A percentile compares a stretch with the other conserved stretches of the same genome.
These are phyloP conservation scores for Gossypium gossypioides DNA, from an alignment of 441 rosid species.

Conservation along the genomic window DNA sequence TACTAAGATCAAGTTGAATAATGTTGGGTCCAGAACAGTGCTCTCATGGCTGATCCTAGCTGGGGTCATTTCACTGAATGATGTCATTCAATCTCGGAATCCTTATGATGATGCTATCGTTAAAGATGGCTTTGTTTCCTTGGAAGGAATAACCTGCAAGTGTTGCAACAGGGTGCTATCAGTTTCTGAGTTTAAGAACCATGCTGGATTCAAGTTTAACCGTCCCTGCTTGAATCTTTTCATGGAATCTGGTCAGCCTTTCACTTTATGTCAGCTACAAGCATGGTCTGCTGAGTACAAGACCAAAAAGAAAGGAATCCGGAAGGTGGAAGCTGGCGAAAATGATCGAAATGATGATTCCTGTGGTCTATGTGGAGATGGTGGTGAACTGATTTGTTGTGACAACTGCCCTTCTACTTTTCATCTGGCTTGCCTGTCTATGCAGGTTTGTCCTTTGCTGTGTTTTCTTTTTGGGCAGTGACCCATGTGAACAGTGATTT, in stretches of 20 bases:
- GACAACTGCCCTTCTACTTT: slow-evolving; percentile 89
- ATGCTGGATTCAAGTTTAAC: slow-evolving; percentile 64
- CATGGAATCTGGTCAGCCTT: slow-evolving; percentile 75
- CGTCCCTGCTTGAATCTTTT: slow-evolving; percentile 77
- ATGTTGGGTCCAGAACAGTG: slow-evolving; percentile 55
- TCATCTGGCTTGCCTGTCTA: slow-evolving; percentile 72
- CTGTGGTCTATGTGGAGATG: slow-evolving; percentile 89
- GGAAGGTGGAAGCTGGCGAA: slow-evolving; percentile 41
- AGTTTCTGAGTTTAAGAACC: slow-evolving; percentile 65
- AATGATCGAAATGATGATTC: slow-evolving; percentile 89
- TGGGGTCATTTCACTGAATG: slow-evolving; percentile 52
- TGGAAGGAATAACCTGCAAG: slow-evolving; percentile 69
- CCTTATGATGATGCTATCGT: slow-evolving; percentile 53
- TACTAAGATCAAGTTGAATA: slow-evolving; percentile 36
- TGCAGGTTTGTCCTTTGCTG: slow-evolving; percentile 53
- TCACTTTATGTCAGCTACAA: slow-evolving; percentile 65
- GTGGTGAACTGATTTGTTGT: slow-evolving; percentile 88
- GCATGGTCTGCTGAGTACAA: slow-evolving; percentile 91
- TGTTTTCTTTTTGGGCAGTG: neutral
- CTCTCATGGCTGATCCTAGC: slow-evolving; percentile 67
- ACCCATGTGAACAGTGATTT: neutral
- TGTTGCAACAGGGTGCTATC: slow-evolving; percentile 66
- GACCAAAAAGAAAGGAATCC: slow-evolving; percentile 43
- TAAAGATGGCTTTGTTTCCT: slow-evolving; percentile 63
- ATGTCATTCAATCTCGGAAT: slow-evolving; percentile 63